phyloP scores from a whole-genome alignment of 306 rosid genomes.

The Ceratonia siliqua region DNA sequence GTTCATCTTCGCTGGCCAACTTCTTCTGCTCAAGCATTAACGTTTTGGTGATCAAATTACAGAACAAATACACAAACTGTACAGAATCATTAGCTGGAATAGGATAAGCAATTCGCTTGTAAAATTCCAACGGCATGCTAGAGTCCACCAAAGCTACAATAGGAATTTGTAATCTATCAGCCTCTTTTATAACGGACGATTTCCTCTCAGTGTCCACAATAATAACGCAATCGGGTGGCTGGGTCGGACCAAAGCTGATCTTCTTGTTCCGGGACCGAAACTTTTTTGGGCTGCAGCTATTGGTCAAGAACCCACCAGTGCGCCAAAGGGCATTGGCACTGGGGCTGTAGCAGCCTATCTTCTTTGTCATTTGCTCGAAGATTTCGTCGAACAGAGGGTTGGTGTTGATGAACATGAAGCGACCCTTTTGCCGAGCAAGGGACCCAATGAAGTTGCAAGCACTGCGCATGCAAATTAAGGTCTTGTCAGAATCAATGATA shows the following conservation, averaged over 20 bases:
- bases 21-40: slow-evolving; percentile 48
- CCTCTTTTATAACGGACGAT: slow-evolving; percentile 68
- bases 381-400: slow-evolving; percentile 78
- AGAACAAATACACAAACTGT: slow-evolving; percentile 69
- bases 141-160: slow-evolving; percentile 79
- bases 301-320: slow-evolving; percentile 78
- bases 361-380: slow-evolving; percentile 65
- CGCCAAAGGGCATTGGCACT: slow-evolving; percentile 63
- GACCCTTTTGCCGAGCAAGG: slow-evolving; percentile 62
- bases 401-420: slow-evolving; percentile 89
- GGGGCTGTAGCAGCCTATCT: slow-evolving; percentile 57
- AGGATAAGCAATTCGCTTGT: slow-evolving; percentile 66
- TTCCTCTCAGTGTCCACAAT: slow-evolving; percentile 66
- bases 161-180: slow-evolving; percentile 65
- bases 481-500: slow-evolving; percentile 71
- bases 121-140: slow-evolving; percentile 54
- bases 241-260: slow-evolving; percentile 68
- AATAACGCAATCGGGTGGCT: slow-evolving; percentile 77
- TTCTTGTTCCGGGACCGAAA: slow-evolving; percentile 75
- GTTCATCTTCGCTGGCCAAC: not conserved
- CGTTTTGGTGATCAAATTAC: slow-evolving; percentile 83
- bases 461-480: slow-evolving; percentile 73
- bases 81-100: slow-evolving; percentile 74
- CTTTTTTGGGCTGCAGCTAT: slow-evolving; percentile 78
- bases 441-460: slow-evolving; percentile 73